Conservation (phyloP, 2,329 filamentous ascomycete species). For the Niveomyces coronatus region DNA sequence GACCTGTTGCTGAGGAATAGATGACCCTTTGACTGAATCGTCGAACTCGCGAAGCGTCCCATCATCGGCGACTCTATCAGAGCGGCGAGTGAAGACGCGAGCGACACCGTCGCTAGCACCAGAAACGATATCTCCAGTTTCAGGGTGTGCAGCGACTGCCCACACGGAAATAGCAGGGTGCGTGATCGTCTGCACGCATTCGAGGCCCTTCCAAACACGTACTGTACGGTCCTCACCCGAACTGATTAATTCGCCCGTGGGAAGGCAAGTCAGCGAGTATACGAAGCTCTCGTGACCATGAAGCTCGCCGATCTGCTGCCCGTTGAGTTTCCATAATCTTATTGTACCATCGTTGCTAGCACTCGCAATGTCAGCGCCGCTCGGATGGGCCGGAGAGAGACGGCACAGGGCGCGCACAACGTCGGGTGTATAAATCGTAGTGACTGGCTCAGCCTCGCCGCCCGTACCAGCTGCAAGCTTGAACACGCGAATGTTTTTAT, state of each 20-base stretch:
- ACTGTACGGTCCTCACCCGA: slow-evolving; percentile 91
- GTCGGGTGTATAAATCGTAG: slow-evolving; percentile 58
- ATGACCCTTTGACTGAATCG: slow-evolving; percentile 68
- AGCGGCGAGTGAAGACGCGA: slow-evolving; percentile 69
- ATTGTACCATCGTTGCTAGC: slow-evolving; percentile 89
- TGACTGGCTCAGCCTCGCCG: slow-evolving; percentile 39
- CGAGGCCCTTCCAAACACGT: slow-evolving; percentile 70
- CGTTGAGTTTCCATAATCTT: slow-evolving; percentile 75
- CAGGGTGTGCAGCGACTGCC: slow-evolving; percentile 71
- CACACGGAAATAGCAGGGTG: slow-evolving; percentile 96
- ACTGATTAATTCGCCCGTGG: slow-evolving; percentile 81
- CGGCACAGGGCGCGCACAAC: slow-evolving; percentile 82
- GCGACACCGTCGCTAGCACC: slow-evolving; percentile 83
- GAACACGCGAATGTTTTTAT: slow-evolving; percentile 81
- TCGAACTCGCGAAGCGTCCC: slow-evolving; percentile 66
- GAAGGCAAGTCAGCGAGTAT: slow-evolving; percentile 69
- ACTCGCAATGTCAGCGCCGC: slow-evolving; percentile 85
- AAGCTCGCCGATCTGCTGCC: slow-evolving; percentile 65
- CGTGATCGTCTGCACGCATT: slow-evolving; percentile 91
- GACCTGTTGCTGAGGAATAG: slow-evolving; percentile 79
- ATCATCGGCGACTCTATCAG: slow-evolving; percentile 58
- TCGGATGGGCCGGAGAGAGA: slow-evolving; percentile 64
- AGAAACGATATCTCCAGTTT: slow-evolving; percentile 86
- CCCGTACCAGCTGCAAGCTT: slow-evolving; percentile 53
- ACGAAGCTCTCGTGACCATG: slow-evolving; percentile 92